Evolutionary conservation across 2,329 filamentous ascomycete genomes (phyloP), one percentile per base, ranked within the genome.

Genomic region (Claviceps humidiphila): DNA sequence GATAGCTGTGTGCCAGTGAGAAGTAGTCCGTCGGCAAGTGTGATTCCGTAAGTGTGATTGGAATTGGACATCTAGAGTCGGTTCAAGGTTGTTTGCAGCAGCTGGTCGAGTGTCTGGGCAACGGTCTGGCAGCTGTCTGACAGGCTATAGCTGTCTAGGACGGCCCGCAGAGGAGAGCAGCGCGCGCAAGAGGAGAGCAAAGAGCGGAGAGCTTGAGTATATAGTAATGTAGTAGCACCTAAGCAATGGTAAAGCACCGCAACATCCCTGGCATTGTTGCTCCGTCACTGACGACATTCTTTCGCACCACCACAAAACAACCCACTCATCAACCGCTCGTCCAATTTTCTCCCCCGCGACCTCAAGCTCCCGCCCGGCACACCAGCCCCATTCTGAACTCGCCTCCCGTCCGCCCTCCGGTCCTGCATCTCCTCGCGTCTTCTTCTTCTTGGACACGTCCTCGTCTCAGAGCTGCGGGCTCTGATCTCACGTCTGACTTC

Each of bases 261-360:
- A 37, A 22, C 38, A 26, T 49, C 56, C 59, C 61, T 54, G 58
- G 58, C 50, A 30, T 43, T 41, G 26, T 43, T 46, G 24, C 53
- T 58, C 60, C 61, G 58, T 63, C 61, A 66, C 65, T 67, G 65
- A 67, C 65, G 65, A 66, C 65, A 66, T 46, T 67, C 58, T 59
- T 59, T 60, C 56, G 60, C 60, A 58, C 62, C 60, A 59, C 59
- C 57, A 59, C 57, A 57, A 55, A 48, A 54, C 51, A 52, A 54
- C 52, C 55, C 51, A 44, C 40, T 57, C 57, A 53, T 57, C 57
- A 53, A 54, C 50, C 16, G 11, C 47, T 49, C 51, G 49, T 50
- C 55, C 53, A 49, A 58, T 53, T 50, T 55, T 54, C 39, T 50
- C 55, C 53, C 53, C 51, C 52, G 26, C 42, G 43, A 47, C 48